phyloP scores from a whole-genome alignment of 2,329 filamentous ascomycete species.

The Chrysoporthe austroafricana region DNA sequence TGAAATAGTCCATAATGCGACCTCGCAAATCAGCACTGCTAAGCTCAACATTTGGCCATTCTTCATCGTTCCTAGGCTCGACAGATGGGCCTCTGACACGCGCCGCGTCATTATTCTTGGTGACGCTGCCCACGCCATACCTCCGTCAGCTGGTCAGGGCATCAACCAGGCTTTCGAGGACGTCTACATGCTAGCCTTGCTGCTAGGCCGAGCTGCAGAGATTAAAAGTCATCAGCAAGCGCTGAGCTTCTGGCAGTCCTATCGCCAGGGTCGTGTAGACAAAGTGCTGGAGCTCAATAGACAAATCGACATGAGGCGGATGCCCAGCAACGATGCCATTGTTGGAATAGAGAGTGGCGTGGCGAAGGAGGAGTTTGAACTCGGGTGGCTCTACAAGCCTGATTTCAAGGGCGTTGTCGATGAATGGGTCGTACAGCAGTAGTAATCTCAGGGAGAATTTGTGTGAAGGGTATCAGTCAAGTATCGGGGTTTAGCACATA shows the following conservation, averaged over 20 bases:
- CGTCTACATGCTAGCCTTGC: conserved; percentile 43
- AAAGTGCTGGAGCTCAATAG: conserved; percentile 51
- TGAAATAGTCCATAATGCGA: conserved; percentile 41
- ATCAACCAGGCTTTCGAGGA: conserved; percentile 56
- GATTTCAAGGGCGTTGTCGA: conserved; percentile 43
- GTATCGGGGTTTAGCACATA: background rate
- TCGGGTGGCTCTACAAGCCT: conserved; percentile 49
- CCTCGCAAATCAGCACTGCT: conserved; percentile 36
- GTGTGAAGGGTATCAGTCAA: too few relatives aligned
- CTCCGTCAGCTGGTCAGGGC: conserved; percentile 51
- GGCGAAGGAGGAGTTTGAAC: conserved; percentile 31
- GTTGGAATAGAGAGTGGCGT: conserved; percentile 26
- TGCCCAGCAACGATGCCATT: conserved; percentile 42
- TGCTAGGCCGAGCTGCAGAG: conserved; percentile 38
- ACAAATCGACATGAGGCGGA: conserved; percentile 50
- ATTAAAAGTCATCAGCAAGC: conserved; percentile 12
- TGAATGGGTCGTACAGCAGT: conserved; percentile 6
- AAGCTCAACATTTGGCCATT: conserved; percentile 54
- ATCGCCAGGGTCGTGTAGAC: conserved; percentile 52
- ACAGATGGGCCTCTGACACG: conserved; percentile 45
- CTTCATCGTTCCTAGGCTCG: conserved; percentile 50
- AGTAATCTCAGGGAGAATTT: background rate
- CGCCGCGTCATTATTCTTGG: conserved; percentile 49
- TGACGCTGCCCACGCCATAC: conserved; percentile 54
- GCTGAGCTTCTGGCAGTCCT: conserved; percentile 47